phyloP scores from a whole-genome alignment of 164 flowering plant genomes.

The Vitis cinerea region DNA sequence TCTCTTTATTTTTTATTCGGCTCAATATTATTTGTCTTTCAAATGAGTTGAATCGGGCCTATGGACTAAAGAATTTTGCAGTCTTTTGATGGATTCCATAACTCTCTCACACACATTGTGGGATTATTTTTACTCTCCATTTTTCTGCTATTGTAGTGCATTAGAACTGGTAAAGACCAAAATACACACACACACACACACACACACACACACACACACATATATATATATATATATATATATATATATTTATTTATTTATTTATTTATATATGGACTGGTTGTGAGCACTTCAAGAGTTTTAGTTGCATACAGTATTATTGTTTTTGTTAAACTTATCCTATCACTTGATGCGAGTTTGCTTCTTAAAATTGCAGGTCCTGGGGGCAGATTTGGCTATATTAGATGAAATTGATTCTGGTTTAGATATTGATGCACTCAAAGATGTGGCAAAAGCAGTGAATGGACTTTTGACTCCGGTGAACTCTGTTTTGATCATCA shows the following conservation, averaged over 20 bases:
- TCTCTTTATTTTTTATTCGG: too few relatives aligned
- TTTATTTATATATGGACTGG: neutral
- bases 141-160: neutral
- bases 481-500: slow-evolving; percentile 87
- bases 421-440: slow-evolving; percentile 95
- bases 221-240: too few relatives aligned
- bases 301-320: neutral
- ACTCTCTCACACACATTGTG: too few relatives aligned
- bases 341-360: neutral
- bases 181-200: neutral
- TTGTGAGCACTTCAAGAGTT: neutral
- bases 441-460: slow-evolving; percentile 88
- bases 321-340: neutral
- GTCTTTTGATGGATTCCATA: too few relatives aligned
- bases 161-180: neutral
- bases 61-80: too few relatives aligned
- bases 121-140: too few relatives aligned
- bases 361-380: slow-evolving; percentile 51
- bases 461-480: slow-evolving; percentile 69
- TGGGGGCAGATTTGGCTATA: slow-evolving; percentile 91
- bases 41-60: too few relatives aligned
- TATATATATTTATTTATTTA: too few relatives aligned
- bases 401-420: slow-evolving; percentile 99
- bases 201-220: too few relatives aligned
- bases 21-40: too few relatives aligned